phyloP scores from a whole-genome alignment of 2,329 filamentous ascomycete genomes.

The Penicillium sp. region DNA sequence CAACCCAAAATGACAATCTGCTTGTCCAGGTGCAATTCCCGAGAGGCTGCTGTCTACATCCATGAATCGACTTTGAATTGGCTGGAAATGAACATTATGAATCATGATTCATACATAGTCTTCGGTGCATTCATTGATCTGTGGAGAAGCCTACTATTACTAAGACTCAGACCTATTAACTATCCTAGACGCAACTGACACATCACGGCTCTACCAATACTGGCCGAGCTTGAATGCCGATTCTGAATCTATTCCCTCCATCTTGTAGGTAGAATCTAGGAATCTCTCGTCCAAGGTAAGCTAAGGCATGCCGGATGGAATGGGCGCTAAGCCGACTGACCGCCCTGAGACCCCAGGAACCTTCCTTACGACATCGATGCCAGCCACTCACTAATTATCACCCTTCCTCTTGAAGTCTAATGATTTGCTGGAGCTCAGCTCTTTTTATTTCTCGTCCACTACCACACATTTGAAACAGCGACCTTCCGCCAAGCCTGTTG shows the following conservation, averaged over 20 bases:
- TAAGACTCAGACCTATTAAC: neutral
- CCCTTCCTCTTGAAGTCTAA: slow-evolving; percentile 12
- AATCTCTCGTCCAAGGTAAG: neutral
- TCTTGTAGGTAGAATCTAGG: neutral
- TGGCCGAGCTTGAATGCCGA: too few species aligned
- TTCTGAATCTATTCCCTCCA: neutral
- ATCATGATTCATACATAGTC: too few species aligned
- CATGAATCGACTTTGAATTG: too few species aligned
- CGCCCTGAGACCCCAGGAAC: slow-evolving; percentile 19
- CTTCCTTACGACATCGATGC: slow-evolving; percentile 25
- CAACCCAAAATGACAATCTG: too few species aligned
- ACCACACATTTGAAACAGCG: slow-evolving; percentile 13
- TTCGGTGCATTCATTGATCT: too few species aligned
- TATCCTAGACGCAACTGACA: too few species aligned
- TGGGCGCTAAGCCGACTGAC: slow-evolving; percentile 25
- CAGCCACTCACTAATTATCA: slow-evolving; percentile 20
- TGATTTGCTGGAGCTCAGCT: slow-evolving; percentile 2
- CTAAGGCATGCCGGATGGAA: slow-evolving; percentile 10
- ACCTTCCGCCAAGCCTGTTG: slow-evolving; percentile 31
- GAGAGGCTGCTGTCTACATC: too few species aligned
- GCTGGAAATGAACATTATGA: too few species aligned
- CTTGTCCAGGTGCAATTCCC: too few species aligned
- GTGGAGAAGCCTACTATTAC: neutral
- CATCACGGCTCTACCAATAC: too few species aligned
- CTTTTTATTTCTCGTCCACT: slow-evolving; percentile 1